Base-by-base conservation (phyloP, 495 filamentous ascomycete genomes). In the Lepidopterella palustris region DNA sequence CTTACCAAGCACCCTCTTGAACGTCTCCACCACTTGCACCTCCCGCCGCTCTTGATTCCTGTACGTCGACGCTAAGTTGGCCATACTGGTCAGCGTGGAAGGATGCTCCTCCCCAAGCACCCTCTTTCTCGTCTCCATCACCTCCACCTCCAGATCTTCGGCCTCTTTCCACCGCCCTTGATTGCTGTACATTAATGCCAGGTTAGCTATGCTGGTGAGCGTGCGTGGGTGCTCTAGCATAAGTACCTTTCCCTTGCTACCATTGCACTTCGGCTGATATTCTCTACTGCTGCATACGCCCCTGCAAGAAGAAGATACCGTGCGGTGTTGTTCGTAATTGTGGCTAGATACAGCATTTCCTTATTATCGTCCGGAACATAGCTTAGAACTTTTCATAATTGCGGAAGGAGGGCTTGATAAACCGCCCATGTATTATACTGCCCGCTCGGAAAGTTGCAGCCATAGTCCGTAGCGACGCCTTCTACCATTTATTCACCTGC, bases 161-260 rank as follows among this genome's bases (percentile, higher is more conserved):
- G n/a, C n/a, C n/a, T n/a, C n/a, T n/a, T n/a, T n/a, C n/a, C n/a
- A n/a, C n/a, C n/a, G n/a, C n/a, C n/a, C n/a, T n/a, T n/a, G n/a
- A n/a, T n/a, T n/a, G n/a, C n/a, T n/a, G n/a, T n/a, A n/a, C n/a
- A n/a, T n/a, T n/a, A n/a, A n/a, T n/a, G n/a, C n/a, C n/a, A n/a
- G n/a, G n/a, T n/a, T n/a, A n/a, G n/a, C n/a, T n/a, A 77, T 55
- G 45, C 71, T 77, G n/a, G 60, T 32, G 10, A 77, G 73, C 25
- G 74, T 79, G 51, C 66, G 67, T 53, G 59, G 58, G 62, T 78
- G 74, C 57, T 78, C 66, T 51, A 60, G 62, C 27, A 75, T 75
- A 11, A 71, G 58, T 27, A 61, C 63, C 60, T 72, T 70, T 78
- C 74, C 5, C 61, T 55, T 61, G 68, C 71, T 48, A 45, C 45